Base-by-base conservation (phyloP, 495 filamentous ascomycete genomes). In the Cercophora scortea region DNA sequence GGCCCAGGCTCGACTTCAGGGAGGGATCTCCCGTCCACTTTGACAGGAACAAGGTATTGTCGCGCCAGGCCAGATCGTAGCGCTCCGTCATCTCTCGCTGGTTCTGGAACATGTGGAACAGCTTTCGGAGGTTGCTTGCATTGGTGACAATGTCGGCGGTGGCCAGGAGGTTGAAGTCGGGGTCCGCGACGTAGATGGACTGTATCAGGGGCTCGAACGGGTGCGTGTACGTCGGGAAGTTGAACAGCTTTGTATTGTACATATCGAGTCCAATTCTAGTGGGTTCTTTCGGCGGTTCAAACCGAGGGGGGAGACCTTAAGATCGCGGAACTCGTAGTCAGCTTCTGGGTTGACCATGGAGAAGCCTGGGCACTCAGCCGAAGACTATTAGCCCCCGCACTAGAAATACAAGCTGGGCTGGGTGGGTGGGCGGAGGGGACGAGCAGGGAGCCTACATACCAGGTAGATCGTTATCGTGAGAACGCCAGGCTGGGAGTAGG, bases 151-250 rank as follows among this genome's bases (percentile, higher is more conserved):
- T 40, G 19, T 60, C 54, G 44, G 43, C 38, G 0, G 45, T 15
- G 1, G 41, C 18, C 9, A 57, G 38, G 6, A 61, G 3, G 46
- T 57, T 32, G 49, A 56, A 47, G 6, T 2, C 8, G 7, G 57
- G 60, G 10, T 45, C n/a, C 43, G 45, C 53, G 10, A 36, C 33
- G 13, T 52, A 18, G 19, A 61, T 44, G 12, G 62, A 56, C 7
- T 49, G 57, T 6, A 63, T n/a, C 16, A 65, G 51, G 0, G 62
- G 60, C 15, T 65, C 62, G 34, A 65, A 63, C 0, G 19, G 2
- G 18, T 61, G 39, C 0, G 19, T 47, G 53, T 52, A 65, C 2
- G 16, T 25, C 0, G 55, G 44, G 18, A 48, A 65, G 2, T 19
- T 10, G 0, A 8, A 1, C 0, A 57, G 16, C 3, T n/a, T 11